Percentiles rank a stretch among this genome's conserved stretches.
Conservation (phyloP, 1,284 basidiomycete genomes). For the Malassezia brasiliensis region DNA sequence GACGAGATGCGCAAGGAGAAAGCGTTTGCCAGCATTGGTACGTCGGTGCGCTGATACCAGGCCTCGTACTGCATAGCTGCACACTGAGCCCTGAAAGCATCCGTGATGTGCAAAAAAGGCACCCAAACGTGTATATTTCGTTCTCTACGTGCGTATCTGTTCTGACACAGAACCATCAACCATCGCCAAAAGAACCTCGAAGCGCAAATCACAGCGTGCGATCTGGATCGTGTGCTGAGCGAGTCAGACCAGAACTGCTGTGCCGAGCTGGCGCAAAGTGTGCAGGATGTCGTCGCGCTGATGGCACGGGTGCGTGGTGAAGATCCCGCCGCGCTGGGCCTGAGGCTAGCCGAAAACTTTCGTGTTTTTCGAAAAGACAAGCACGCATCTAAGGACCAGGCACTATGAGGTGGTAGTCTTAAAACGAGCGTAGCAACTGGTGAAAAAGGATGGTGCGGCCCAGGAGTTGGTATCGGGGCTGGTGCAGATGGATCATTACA, state of each 20-base stretch:
- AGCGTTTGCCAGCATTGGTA: conserved; percentile 5
- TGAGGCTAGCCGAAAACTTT: conserved; percentile 1
- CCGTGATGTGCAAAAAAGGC: conserved; percentile 22
- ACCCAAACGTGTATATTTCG: conserved; percentile 36
- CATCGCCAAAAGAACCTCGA: conserved; percentile 22
- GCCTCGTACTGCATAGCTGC: conserved; percentile 37
- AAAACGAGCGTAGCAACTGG: too few species aligned
- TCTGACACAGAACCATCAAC: conserved; percentile 28
- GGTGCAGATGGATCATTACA: neutral
- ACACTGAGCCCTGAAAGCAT: conserved; percentile 35
- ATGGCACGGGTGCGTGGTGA: neutral
- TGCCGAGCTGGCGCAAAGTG: neutral
- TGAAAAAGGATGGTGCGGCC: neutral
- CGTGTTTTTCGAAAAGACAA: neutral
- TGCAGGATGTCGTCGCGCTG: neutral
- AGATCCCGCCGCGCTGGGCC: neutral
- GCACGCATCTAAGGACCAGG: neutral
- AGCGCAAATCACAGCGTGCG: conserved; percentile 23
- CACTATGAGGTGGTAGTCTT: neutral
- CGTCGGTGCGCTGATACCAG: neutral
- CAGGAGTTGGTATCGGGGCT: conserved; percentile 1
- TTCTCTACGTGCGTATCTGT: conserved; percentile 24
- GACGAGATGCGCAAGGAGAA: conserved; percentile 12
- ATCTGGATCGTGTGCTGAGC: conserved; percentile 24
- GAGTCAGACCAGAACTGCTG: conserved; percentile 32